Evolutionary conservation across 2,329 filamentous ascomycete species (phyloP), one percentile per base, ranked within the genome.

Genomic region (Coniochaeta prunicola): DNA sequence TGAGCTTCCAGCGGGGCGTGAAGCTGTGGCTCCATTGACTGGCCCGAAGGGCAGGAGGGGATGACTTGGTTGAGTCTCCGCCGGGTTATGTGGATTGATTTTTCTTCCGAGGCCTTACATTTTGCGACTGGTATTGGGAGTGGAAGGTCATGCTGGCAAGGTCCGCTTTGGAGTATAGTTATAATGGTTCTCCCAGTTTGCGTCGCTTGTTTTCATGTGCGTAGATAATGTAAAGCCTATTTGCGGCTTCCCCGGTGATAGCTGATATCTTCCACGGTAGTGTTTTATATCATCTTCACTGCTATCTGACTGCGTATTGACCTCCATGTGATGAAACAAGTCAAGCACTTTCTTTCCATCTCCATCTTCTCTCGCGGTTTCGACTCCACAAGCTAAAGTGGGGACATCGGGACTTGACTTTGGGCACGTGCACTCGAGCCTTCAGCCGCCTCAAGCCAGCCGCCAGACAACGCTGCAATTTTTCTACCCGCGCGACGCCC

Each of bases 1-100:
- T 97, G 70, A 76, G 53, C 15, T 28, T 19, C 34, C n/a, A 12
- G 24, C 56, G 26, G n/a, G 45, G n/a, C 4, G 17, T 26, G 21
- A 30, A 26, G 9, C 21, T 50, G 42, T 40, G 26, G 13, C 24
- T n/a, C n/a, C n/a, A n/a, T n/a, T 4, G 21, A 30, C 13, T 26
- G 45, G 15, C 5, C 5, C n/a, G 24, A 50, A 1, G 45, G 45
- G 30, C 45, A 50, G 12, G 17, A 17, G n/a, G 45, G 21, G 24
- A 26, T 30, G 45, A 17, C 24, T n/a, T 30, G 45, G n/a, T 17
- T 30, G 24, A n/a, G 45, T 26, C n/a, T 50, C 45, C 17, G 13
- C n/a, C 4, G 8, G 21, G n/a, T 10, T n/a, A 17, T 50, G 45
- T 13, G n/a, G n/a, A n/a, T n/a, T n/a, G 24, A 17, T 50, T 3